Evolutionary conservation across 352 stramenopile genomes (phyloP).

Genomic region (Phytophthora sp.): DNA sequence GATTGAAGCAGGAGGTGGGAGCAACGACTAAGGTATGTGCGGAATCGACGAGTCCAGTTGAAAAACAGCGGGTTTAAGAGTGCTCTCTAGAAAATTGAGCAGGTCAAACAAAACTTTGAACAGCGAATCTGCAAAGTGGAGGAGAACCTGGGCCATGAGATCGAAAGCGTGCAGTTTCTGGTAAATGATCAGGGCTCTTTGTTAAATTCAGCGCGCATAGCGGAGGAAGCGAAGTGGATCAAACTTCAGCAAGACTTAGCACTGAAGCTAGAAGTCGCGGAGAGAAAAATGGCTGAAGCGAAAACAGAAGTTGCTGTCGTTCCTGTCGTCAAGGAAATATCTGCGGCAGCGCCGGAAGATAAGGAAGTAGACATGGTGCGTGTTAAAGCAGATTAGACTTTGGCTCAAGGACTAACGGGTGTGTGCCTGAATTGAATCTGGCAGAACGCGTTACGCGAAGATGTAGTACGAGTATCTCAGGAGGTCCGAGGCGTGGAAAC

Average conservation of each 20-base stretch:
- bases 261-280: conserved; percentile 6
- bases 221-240: conserved; percentile 6
- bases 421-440: neutral
- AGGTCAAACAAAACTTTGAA: conserved; percentile 15
- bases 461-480: conserved; percentile 5
- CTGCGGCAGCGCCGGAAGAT: neutral
- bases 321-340: conserved; percentile 8
- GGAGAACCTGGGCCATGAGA: conserved; percentile 3
- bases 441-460: conserved; percentile 13
- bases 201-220: conserved; percentile 3
- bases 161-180: conserved; percentile 6
- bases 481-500: conserved; percentile 25
- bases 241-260: conserved; percentile 19
- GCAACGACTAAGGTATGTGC: neutral
- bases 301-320: conserved; percentile 4
- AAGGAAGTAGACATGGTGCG: conserved; percentile 18
- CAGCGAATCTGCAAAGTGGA: conserved; percentile 7
- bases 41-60: neutral
- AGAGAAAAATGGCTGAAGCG: conserved; percentile 12
- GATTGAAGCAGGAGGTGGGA: conserved; percentile 1
- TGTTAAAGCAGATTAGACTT: neutral
- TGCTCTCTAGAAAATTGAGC: conserved; percentile 2
- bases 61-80: neutral
- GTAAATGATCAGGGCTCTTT: conserved; percentile 11
- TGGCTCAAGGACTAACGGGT: neutral